phyloP scores from a whole-genome alignment of 345 rosid genomes.

The Eucalyptus marginata region DNA sequence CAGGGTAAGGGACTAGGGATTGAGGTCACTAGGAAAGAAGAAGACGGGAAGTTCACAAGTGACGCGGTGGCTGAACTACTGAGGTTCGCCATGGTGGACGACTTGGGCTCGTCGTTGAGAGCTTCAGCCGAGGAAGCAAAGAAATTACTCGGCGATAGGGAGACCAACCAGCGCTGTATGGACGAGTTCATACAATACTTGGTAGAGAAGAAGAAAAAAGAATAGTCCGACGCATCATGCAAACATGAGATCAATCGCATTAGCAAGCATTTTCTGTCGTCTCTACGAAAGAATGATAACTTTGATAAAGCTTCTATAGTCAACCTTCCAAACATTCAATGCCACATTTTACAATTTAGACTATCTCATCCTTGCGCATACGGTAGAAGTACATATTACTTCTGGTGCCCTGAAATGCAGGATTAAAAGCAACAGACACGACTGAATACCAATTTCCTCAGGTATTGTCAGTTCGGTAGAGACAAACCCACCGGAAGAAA shows the following conservation, averaged over 20 bases:
- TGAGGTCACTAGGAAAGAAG: constrained; percentile 7
- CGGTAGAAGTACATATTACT: not conserved
- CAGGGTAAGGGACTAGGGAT: constrained; percentile 8
- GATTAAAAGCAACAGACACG: not conserved
- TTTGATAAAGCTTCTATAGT: not conserved
- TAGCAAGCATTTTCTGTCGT: not conserved
- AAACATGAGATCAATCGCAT: not conserved
- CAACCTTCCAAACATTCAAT: not conserved
- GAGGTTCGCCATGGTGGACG: constrained; percentile 14
- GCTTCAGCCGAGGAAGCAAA: not conserved
- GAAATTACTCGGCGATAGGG: not conserved
- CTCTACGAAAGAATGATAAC: not conserved
- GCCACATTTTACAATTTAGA: not conserved
- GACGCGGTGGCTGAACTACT: constrained; percentile 12
- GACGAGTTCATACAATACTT: not conserved
- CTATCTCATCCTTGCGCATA: not conserved
- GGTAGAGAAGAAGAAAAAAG: not conserved
- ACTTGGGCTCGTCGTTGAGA: not conserved
- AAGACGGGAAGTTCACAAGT: constrained; percentile 12
- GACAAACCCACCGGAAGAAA: not conserved
- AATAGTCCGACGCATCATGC: not conserved
- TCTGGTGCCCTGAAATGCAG: not conserved
- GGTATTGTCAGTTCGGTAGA: not conserved
- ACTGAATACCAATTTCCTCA: not conserved
- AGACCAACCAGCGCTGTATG: not conserved